Percentiles rank a stretch among this genome's conserved stretches.
These are phyloP conservation scores for Leccinum solheimii DNA, from an alignment of 1,284 basidiomycete genomes.

Conservation along the genomic window DNA sequence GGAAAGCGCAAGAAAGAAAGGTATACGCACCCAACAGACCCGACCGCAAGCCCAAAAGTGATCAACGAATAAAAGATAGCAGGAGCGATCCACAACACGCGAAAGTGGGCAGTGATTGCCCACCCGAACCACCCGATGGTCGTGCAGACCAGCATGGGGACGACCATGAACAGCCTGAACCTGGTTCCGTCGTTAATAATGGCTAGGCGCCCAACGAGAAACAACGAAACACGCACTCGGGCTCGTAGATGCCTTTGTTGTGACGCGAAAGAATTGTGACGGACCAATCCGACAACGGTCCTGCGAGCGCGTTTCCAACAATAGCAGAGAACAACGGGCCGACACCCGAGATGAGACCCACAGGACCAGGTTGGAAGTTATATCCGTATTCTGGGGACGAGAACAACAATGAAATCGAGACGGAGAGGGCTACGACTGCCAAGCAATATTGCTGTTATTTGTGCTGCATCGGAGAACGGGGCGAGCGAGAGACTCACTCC, in stretches of 20 bases:
- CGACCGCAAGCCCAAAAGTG: neutral
- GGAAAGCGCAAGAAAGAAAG: neutral
- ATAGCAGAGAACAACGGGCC: neutral
- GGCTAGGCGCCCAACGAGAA: neutral
- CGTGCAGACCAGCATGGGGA: neutral
- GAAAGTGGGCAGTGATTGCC: neutral
- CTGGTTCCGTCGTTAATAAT: neutral
- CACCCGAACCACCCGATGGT: constrained; percentile 1
- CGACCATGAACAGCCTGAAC: constrained; percentile 1
- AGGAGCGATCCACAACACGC: neutral
- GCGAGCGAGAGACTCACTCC: neutral
- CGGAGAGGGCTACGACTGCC: neutral
- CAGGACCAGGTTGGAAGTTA: neutral
- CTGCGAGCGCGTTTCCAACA: neutral
- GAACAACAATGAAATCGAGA: neutral
- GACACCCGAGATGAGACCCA: neutral
- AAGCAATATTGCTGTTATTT: neutral
- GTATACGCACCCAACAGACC: neutral
- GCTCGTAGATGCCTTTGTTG: constrained; percentile 1
- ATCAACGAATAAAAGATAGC: constrained; percentile 1
- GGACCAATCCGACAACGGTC: constrained; percentile 1
- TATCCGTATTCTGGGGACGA: constrained; percentile 1
- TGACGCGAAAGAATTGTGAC: neutral
- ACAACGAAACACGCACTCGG: neutral
- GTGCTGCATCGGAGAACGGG: neutral